Evolutionary conservation across 2,329 filamentous ascomycete genomes (phyloP).

Genomic region (Rugonectria rugulosa): DNA sequence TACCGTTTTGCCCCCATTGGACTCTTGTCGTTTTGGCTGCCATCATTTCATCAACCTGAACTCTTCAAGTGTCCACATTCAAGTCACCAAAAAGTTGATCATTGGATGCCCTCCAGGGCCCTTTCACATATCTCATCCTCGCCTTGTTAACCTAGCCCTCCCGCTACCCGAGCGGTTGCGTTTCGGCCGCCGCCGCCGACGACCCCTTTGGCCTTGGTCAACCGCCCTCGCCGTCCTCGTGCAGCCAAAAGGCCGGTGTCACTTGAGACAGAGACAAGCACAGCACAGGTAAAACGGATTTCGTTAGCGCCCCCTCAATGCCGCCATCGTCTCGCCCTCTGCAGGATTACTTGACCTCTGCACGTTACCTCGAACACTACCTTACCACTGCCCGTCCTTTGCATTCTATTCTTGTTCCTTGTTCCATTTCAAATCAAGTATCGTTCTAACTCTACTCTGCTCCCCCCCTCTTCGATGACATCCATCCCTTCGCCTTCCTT

Average conservation of each 20-base stretch:
- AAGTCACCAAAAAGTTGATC: background rate
- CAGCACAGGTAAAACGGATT: slow-evolving; percentile 35
- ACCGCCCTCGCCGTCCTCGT: slow-evolving; percentile 20
- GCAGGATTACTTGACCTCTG: slow-evolving; percentile 34
- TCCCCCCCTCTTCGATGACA: background rate
- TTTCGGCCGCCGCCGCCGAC: slow-evolving; percentile 14
- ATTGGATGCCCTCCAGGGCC: background rate
- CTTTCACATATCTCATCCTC: background rate
- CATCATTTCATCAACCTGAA: background rate
- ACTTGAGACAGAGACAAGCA: slow-evolving; percentile 25
- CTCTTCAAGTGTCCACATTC: background rate
- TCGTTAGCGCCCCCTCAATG: slow-evolving; percentile 39
- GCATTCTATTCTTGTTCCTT: slow-evolving; percentile 28
- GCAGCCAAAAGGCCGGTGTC: slow-evolving; percentile 17
- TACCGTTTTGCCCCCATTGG: background rate
- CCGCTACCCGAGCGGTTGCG: slow-evolving; percentile 7
- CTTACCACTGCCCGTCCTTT: slow-evolving; percentile 31
- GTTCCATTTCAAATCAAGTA: slow-evolving; percentile 19
- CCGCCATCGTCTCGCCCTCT: slow-evolving; percentile 37
- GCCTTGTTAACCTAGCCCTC: background rate
- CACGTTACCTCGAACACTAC: no score
- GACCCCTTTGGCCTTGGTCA: slow-evolving; percentile 6
- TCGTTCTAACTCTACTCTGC: slow-evolving; percentile 1
- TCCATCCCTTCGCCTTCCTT: slow-evolving; percentile 6
- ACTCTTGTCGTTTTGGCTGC: background rate